Base-by-base conservation (phyloP, 192 early-diverging fungal species). In the Neocallimastix lanati region DNA sequence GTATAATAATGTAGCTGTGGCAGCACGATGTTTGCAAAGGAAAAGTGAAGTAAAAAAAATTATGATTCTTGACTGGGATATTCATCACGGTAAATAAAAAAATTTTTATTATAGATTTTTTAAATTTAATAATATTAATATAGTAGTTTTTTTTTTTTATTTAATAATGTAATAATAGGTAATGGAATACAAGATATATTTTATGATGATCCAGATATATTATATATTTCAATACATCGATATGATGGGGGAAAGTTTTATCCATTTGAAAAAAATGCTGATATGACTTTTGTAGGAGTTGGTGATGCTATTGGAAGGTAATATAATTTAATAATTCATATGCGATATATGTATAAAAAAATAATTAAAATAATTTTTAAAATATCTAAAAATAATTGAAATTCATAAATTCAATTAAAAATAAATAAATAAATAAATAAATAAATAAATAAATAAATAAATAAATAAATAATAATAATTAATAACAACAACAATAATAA, bases 11-110 rank as follows among this genome's bases (percentile, higher is more conserved):
- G 91, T 97, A 4, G 93, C 94, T 0, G 89, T 98, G 29, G 94
- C 96, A 6, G 86, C 93, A 0, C 85, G 87, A 28, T 88, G 90
- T 35, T 80, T 94, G 12, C 88, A 90, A 77, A 76, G 76, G 28
- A 33, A 85, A 13, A 81, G 85, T n/a, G 82, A 85, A 28, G 84
- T 86, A 16, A 79, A 86, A 36, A 85, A 87, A 77, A 86, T 97
- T 13, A 82, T 98, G 83, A 92, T 98, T 28, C 81, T 98, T 18
- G 96, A 98, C 81, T 98, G 96, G 96, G 96, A 98, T 81, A 86
- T 96, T 27, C 96, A 98, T 83, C 95, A 97, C 81, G 96, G 95
- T 90, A 86, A 82, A 18, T 82, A 18, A 13, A 29, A 25, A 28
- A 28, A n/a, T n/a, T n/a, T n/a, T n/a, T n/a, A n/a, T n/a, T n/a